Evolutionary conservation across 2,329 filamentous ascomycete species (phyloP).

Genomic region (Epichloe coenophiala): DNA sequence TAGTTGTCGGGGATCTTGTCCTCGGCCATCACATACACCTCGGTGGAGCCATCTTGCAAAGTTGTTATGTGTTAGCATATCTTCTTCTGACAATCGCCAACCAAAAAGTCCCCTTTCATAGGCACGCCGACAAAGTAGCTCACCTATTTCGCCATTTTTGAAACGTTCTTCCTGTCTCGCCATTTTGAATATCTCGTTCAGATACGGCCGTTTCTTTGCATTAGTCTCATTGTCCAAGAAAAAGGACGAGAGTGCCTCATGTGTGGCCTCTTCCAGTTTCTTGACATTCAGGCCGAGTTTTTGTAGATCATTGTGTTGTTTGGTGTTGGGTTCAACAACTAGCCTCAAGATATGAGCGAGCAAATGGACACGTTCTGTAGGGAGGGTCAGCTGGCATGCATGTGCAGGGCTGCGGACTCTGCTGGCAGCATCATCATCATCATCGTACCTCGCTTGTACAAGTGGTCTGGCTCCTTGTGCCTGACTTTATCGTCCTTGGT

Average conservation of each 20-base stretch:
- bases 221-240: conserved; percentile 46
- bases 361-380: conserved; percentile 42
- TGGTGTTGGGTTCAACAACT: conserved; percentile 35
- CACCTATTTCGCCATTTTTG: conserved; percentile 44
- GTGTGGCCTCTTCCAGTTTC: conserved; percentile 45
- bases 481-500: conserved; percentile 41
- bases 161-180: conserved; percentile 43
- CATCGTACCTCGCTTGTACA: conserved; percentile 48
- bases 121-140: conserved; percentile 6
- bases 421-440: background rate
- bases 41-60: conserved; percentile 30
- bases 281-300: conserved; percentile 39
- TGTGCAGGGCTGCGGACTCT: background rate
- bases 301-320: conserved; percentile 37
- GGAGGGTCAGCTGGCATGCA: background rate
- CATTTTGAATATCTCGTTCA: conserved; percentile 50
- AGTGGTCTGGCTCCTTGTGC: conserved; percentile 62
- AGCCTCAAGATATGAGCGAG: conserved; percentile 47
- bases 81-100: background rate
- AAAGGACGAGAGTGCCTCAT: conserved; percentile 43
- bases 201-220: conserved; percentile 36
- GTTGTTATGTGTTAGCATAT: conserved; percentile 3
- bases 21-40: conserved; percentile 37
- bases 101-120: background rate
- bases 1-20: conserved; percentile 36